phyloP scores from a whole-genome alignment of 169 alveolate species.

The Amoebophrya sp. region DNA sequence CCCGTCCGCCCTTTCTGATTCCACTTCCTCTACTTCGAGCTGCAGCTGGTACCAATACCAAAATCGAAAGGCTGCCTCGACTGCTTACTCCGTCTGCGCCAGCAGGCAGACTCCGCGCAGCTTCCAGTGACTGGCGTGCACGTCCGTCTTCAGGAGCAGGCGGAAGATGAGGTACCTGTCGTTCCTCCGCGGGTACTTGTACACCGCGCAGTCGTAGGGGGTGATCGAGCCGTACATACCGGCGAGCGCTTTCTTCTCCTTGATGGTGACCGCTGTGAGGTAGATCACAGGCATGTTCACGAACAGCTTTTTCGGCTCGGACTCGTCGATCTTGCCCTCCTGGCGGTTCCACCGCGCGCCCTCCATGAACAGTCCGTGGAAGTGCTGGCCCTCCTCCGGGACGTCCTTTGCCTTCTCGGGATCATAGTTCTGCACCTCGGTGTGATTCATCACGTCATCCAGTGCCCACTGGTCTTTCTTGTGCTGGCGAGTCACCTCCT shows the following conservation, averaged over 20 bases:
- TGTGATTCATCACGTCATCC: conserved; percentile 75
- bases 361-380: conserved; percentile 79
- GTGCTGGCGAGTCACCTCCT: conserved; percentile 72
- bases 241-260: conserved; percentile 57
- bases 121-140: conserved; percentile 56
- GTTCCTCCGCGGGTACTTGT: conserved; percentile 78
- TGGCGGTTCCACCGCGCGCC: conserved; percentile 83
- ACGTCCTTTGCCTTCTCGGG: conserved; percentile 48
- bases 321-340: conserved; percentile 68
- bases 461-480: conserved; percentile 75
- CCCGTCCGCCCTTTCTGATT: too few species aligned
- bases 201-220: conserved; percentile 79
- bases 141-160: conserved; percentile 64
- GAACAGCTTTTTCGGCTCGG: conserved; percentile 52
- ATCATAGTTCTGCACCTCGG: conserved; percentile 46
- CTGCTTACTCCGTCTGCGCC: conserved; percentile 48
- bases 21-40: too few species aligned
- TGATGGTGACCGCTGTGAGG: conserved; percentile 69
- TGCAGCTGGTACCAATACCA: too few species aligned
- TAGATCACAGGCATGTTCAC: conserved; percentile 61
- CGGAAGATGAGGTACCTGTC: conserved; percentile 83
- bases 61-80: too few species aligned
- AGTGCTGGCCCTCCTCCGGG: conserved; percentile 66
- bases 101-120: conserved; percentile 53
- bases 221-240: conserved; percentile 59